These are phyloP conservation scores for Pistacia vera DNA, from an alignment of 345 rosid species.

Conservation along the genomic window DNA sequence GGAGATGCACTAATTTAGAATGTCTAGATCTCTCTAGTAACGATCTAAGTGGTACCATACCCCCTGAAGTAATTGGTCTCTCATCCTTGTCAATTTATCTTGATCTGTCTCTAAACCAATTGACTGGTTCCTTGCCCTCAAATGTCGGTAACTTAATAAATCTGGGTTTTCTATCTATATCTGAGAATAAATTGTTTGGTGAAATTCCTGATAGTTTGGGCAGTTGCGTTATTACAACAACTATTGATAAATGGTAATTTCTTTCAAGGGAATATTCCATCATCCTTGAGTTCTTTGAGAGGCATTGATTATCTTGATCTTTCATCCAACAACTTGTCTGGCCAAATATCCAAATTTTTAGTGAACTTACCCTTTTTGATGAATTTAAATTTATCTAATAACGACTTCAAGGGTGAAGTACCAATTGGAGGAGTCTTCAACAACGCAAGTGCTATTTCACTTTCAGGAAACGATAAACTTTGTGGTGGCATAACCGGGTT, in stretches of 20 bases:
- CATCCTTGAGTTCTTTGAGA: constrained; percentile 27
- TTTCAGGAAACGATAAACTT: constrained; percentile 34
- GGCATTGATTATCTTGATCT: constrained; percentile 35
- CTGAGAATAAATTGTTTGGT: constrained; percentile 31
- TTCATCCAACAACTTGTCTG: constrained; percentile 39
- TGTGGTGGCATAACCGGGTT: constrained; percentile 34
- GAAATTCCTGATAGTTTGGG: constrained; percentile 30
- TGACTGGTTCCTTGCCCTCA: constrained; percentile 11
- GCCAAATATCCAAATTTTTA: constrained; percentile 22
- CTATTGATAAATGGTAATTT: constrained; percentile 23
- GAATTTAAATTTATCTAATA: constrained; percentile 38
- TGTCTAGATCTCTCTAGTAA: constrained; percentile 15
- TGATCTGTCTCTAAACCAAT: constrained; percentile 25
- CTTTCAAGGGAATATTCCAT: constrained; percentile 37
- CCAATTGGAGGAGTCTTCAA: constrained; percentile 19
- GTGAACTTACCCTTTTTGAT: constrained; percentile 5
- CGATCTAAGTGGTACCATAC: constrained; percentile 26
- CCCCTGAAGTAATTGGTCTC: constrained; percentile 14
- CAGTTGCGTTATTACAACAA: constrained; percentile 22
- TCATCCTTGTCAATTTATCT: constrained; percentile 19
- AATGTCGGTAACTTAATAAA: constrained; percentile 22
- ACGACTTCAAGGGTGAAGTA: constrained; percentile 42
- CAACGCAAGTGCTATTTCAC: constrained; percentile 22
- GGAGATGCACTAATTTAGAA: constrained; percentile 4
- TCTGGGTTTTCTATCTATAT: constrained; percentile 10